Evolutionary conservation across 2,329 filamentous ascomycete genomes (phyloP).

Genomic region (Fusarium luffae): DNA sequence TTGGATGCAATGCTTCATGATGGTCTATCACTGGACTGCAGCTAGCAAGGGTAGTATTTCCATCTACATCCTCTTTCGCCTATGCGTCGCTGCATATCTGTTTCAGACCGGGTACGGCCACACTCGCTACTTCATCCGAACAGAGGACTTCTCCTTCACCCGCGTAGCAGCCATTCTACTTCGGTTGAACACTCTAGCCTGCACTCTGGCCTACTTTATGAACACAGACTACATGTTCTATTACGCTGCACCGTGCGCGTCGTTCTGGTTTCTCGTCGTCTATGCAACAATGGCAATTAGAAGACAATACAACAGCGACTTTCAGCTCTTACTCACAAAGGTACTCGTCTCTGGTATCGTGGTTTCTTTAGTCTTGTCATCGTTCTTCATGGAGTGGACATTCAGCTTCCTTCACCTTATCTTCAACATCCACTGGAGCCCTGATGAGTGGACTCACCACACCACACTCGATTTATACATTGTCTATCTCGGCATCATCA

Average conservation of each 20-base stretch:
- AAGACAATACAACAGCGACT: constrained; percentile 55
- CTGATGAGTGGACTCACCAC: constrained; percentile 59
- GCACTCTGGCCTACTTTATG: constrained; percentile 65
- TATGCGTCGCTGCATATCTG: constrained; percentile 67
- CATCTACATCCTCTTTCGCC: constrained; percentile 64
- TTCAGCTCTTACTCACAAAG: constrained; percentile 58
- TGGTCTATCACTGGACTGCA: constrained; percentile 68
- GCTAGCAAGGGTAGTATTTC: constrained; percentile 52
- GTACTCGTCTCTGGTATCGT: constrained; percentile 56
- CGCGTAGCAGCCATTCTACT: constrained; percentile 63
- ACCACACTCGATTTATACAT: constrained; percentile 64
- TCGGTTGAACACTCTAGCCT: constrained; percentile 66
- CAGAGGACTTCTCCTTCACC: constrained; percentile 64
- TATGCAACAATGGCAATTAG: constrained; percentile 61
- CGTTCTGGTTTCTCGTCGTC: constrained; percentile 70
- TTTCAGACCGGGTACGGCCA: constrained; percentile 73
- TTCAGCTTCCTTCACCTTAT: constrained; percentile 49
- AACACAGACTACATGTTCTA: constrained; percentile 63
- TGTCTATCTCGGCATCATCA: constrained; percentile 65
- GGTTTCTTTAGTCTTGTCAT: constrained; percentile 42
- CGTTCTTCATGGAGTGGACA: constrained; percentile 24
- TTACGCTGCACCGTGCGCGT: constrained; percentile 67
- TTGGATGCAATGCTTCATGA: constrained; percentile 66
- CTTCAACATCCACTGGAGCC: constrained; percentile 60
- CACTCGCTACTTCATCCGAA: constrained; percentile 66